These are phyloP conservation scores for Pyrrhoderma lamaoense DNA, from an alignment of 1,284 basidiomycete species.

Conservation along the genomic window DNA sequence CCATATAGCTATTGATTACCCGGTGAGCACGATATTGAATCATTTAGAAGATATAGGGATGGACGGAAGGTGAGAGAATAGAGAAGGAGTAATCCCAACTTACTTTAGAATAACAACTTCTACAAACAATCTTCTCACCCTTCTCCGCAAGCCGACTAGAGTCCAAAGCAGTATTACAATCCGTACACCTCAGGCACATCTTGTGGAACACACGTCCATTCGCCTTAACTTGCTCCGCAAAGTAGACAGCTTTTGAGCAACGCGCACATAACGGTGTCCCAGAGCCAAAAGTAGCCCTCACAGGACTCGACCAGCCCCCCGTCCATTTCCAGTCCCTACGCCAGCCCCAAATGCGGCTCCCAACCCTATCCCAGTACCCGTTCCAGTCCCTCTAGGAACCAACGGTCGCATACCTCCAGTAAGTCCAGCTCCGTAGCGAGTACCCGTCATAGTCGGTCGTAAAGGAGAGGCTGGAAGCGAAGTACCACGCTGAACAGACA, in stretches of 20 bases:
- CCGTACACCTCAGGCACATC: slow-evolving; percentile 62
- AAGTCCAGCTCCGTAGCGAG: slow-evolving; percentile 44
- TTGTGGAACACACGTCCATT: slow-evolving; percentile 72
- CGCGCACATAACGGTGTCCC: slow-evolving; percentile 47
- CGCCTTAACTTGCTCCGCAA: slow-evolving; percentile 67
- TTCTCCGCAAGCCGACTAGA: slow-evolving; percentile 65
- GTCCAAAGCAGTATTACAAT: slow-evolving; percentile 59
- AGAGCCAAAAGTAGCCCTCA: slow-evolving; percentile 4
- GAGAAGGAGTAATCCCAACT: slow-evolving; percentile 22
- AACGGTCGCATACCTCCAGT: slow-evolving; percentile 28
- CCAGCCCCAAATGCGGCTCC: no score
- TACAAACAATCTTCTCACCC: slow-evolving; percentile 62
- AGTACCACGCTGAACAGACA: slow-evolving; percentile 19
- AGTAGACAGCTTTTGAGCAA: slow-evolving; percentile 54
- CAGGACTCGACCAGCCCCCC: no score
- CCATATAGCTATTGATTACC: slow-evolving; percentile 47
- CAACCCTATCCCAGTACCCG: no score
- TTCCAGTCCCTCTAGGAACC: no score
- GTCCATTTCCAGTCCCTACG: no score
- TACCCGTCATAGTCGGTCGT: slow-evolving; percentile 38
- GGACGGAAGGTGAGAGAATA: no score
- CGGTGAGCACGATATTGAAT: no score
- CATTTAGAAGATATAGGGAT: no score
- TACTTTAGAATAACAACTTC: slow-evolving; percentile 67
- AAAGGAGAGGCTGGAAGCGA: slow-evolving; percentile 28